These are phyloP conservation scores for Amanita pallidorosea DNA, from an alignment of 768 basidiomycete genomes.

Conservation along the genomic window DNA sequence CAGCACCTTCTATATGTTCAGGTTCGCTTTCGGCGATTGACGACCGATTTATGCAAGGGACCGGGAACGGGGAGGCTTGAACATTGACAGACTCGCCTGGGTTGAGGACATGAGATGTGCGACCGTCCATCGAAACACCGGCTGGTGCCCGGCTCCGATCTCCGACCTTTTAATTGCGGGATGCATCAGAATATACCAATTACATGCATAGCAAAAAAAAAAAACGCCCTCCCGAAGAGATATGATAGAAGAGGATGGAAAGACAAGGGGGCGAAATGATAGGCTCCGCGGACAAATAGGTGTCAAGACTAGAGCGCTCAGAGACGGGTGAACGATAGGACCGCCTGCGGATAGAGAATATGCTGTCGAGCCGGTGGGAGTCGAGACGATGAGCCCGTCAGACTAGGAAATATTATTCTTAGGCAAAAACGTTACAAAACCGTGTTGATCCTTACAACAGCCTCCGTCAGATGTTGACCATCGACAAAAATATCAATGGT, in stretches of 20 bases:
- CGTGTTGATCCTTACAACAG: slow-evolving; percentile 54
- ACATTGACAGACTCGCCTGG: slow-evolving; percentile 84
- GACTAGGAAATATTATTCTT: slow-evolving; percentile 38
- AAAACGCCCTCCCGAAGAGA: slow-evolving; percentile 59
- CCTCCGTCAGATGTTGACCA: slow-evolving; percentile 91
- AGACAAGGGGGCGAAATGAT: slow-evolving; percentile 85
- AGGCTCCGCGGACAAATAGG: slow-evolving; percentile 94
- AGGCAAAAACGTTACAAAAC: slow-evolving; percentile 2
- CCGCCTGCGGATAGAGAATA: slow-evolving; percentile 94
- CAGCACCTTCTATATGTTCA: slow-evolving; percentile 49
- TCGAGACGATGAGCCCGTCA: slow-evolving; percentile 89
- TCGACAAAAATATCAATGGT: slow-evolving; percentile 92
- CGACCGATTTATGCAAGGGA: slow-evolving; percentile 87
- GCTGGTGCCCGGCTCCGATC: slow-evolving; percentile 78
- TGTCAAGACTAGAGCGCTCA: slow-evolving; percentile 83
- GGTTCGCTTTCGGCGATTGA: slow-evolving; percentile 52
- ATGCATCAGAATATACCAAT: not conserved
- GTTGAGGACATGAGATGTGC: slow-evolving; percentile 69
- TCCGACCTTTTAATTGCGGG: slow-evolving; percentile 48
- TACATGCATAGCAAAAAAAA: not conserved
- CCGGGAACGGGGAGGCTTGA: slow-evolving; percentile 77
- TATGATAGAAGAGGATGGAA: slow-evolving; percentile 72
- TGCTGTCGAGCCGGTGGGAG: slow-evolving; percentile 93
- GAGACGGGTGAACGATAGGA: slow-evolving; percentile 89
- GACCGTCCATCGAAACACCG: slow-evolving; percentile 90